Percentiles rank a stretch among this genome's conserved stretches.
Conservation (phyloP, 2,329 filamentous ascomycete species). For the Sporothrix brasiliensis region DNA sequence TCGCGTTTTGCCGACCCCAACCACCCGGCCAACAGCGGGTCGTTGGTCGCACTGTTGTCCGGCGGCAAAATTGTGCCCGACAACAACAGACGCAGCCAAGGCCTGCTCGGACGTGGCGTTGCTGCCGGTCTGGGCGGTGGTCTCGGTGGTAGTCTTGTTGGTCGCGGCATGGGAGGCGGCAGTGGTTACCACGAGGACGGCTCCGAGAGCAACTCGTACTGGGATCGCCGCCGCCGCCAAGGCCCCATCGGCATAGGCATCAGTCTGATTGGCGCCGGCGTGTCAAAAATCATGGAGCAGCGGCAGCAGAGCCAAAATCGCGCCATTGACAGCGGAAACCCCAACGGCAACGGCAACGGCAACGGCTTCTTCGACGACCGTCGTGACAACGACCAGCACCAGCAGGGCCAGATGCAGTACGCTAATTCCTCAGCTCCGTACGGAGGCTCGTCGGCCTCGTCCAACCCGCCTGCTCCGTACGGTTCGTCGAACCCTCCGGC, state of each 20-base stretch:
- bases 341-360: background rate
- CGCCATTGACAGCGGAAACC: background rate
- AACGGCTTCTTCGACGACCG: background rate
- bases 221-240: conserved; percentile 3
- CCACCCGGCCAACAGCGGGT: conserved; percentile 54
- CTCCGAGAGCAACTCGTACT: conserved; percentile 30
- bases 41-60: conserved; percentile 50
- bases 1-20: conserved; percentile 56
- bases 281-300: background rate
- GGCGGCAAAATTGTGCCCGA: conserved; percentile 46
- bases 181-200: background rate
- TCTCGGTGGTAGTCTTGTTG: background rate
- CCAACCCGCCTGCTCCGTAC: conserved; percentile 21
- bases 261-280: conserved; percentile 10
- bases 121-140: background rate
- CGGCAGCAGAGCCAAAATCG: conserved; percentile 4
- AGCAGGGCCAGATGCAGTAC: conserved; percentile 13
- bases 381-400: background rate
- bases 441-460: background rate
- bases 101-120: background rate
- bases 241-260: conserved; percentile 18
- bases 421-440: conserved; percentile 1
- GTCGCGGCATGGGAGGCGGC: background rate
- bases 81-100: conserved; percentile 36
- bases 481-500: conserved; percentile 15